Percentiles rank a stretch among this genome's conserved stretches.
Conservation (phyloP, 495 filamentous ascomycete species). For the Penicillium ucsense region DNA sequence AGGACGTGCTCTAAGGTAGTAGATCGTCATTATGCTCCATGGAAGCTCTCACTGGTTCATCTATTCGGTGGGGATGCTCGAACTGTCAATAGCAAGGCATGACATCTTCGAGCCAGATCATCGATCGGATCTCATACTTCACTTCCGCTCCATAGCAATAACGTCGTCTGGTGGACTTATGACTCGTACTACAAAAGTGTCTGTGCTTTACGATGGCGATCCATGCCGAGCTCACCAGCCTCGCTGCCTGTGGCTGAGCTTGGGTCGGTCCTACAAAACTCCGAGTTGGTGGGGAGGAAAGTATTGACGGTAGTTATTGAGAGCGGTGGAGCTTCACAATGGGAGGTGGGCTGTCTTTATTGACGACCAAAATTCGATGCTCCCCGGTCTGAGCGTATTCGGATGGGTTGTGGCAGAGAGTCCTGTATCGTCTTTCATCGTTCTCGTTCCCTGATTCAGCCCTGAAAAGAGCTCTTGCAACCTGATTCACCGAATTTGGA, state of each 20-base stretch:
- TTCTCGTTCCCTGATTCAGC: background rate
- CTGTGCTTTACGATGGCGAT: no score
- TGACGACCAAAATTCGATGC: background rate
- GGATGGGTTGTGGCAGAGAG: no score
- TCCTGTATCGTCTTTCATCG: background rate
- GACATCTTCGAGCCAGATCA: background rate
- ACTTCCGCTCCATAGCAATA: no score
- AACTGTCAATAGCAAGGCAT: background rate
- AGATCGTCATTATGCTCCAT: no score
- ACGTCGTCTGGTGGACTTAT: no score
- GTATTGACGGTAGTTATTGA: background rate
- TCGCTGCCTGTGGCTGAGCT: constrained; percentile 8
- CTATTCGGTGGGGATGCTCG: no score
- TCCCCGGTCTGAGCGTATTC: no score
- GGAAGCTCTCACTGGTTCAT: no score
- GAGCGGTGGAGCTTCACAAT: background rate
- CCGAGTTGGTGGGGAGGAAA: constrained; percentile 25
- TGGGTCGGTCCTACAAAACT: constrained; percentile 15
- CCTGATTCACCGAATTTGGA: background rate
- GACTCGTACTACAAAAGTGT: no score
- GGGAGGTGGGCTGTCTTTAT: constrained; percentile 3
- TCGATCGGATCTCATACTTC: background rate
- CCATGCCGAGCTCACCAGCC: no score
- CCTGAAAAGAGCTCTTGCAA: background rate
- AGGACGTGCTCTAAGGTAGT: background rate